Conservation (phyloP, 257 asterid species). For the Plectranthus barbatus region DNA sequence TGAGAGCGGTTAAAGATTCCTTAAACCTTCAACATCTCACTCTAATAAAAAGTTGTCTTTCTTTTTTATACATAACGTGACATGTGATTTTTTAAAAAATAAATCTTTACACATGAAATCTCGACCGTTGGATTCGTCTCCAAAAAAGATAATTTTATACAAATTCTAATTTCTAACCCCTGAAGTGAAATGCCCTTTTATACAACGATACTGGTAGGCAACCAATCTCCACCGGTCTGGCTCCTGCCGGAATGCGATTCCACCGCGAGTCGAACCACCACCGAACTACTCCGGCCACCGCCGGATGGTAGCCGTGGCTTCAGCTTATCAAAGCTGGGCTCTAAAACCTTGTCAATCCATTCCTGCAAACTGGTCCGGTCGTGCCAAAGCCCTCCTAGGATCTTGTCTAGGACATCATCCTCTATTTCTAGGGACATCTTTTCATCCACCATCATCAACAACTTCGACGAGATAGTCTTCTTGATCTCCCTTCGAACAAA, state of each 20-base stretch:
- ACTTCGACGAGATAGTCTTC: constrained; percentile 43
- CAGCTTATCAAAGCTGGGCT: constrained; percentile 49
- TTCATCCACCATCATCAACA: constrained; percentile 37
- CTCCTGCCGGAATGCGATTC: constrained; percentile 32
- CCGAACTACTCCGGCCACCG: background rate
- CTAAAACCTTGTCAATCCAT: constrained; percentile 58
- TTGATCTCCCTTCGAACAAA: constrained; percentile 48
- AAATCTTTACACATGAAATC: too few relatives aligned
- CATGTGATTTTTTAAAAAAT: too few relatives aligned
- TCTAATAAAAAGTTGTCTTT: too few relatives aligned
- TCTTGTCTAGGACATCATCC: constrained; percentile 53
- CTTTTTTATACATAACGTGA: too few relatives aligned
- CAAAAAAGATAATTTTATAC: too few relatives aligned
- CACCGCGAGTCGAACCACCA: constrained; percentile 47
- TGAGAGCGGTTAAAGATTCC: too few relatives aligned
- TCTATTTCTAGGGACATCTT: constrained; percentile 42
- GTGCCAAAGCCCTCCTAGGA: constrained; percentile 69
- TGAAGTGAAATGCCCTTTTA: too few relatives aligned
- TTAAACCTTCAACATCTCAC: too few relatives aligned
- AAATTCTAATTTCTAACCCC: too few relatives aligned
- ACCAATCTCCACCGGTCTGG: constrained; percentile 40
- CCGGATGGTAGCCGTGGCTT: constrained; percentile 26
- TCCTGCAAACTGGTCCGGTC: constrained; percentile 46
- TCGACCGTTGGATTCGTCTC: too few relatives aligned
- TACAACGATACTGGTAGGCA: constrained; percentile 58